Conservation (phyloP, 1,139 yeast species). For the Pichia inconspicua region DNA sequence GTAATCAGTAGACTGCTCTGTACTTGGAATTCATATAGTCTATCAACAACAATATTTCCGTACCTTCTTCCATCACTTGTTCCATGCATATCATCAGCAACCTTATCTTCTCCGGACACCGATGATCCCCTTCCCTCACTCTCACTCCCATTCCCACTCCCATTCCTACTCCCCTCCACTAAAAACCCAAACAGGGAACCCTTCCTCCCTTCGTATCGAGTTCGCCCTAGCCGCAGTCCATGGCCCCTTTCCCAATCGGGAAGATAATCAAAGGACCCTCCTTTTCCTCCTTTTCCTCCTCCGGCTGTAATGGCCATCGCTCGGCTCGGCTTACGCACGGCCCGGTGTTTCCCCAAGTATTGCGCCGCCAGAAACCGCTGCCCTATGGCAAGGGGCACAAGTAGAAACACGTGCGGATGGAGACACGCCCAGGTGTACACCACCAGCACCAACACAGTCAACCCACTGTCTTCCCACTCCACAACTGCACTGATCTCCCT, state of each 20-base stretch:
- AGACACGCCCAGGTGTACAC: slow-evolving; percentile 53
- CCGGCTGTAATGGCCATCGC: slow-evolving; percentile 24
- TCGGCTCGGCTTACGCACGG: slow-evolving; percentile 30
- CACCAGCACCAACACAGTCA: slow-evolving; percentile 46
- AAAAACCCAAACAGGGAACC: slow-evolving; percentile 17
- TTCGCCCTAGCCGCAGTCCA: slow-evolving; percentile 39
- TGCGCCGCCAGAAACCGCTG: slow-evolving; percentile 63
- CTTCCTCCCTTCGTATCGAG: slow-evolving; percentile 12
- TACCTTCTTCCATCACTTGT: slow-evolving; percentile 9
- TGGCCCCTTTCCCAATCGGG: slow-evolving; percentile 43
- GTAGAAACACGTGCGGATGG: slow-evolving; percentile 62
- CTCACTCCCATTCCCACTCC: too few relatives aligned
- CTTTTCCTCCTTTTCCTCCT: too few relatives aligned
- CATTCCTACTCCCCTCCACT: too few relatives aligned
- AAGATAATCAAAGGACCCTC: too few relatives aligned
- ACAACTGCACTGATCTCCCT: slow-evolving; percentile 47
- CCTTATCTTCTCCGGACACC: not conserved
- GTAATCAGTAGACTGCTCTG: slow-evolving; percentile 50
- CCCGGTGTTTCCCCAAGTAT: slow-evolving; percentile 63
- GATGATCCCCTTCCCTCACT: slow-evolving; percentile 1
- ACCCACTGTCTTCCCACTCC: slow-evolving; percentile 57
- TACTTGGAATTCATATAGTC: slow-evolving; percentile 57
- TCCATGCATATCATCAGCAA: slow-evolving; percentile 10
- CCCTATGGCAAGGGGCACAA: slow-evolving; percentile 54
- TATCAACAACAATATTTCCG: slow-evolving; percentile 41